These are phyloP conservation scores for Saccharomycopsis fodiens DNA, from an alignment of 805 yeast species.

Conservation along the genomic window DNA sequence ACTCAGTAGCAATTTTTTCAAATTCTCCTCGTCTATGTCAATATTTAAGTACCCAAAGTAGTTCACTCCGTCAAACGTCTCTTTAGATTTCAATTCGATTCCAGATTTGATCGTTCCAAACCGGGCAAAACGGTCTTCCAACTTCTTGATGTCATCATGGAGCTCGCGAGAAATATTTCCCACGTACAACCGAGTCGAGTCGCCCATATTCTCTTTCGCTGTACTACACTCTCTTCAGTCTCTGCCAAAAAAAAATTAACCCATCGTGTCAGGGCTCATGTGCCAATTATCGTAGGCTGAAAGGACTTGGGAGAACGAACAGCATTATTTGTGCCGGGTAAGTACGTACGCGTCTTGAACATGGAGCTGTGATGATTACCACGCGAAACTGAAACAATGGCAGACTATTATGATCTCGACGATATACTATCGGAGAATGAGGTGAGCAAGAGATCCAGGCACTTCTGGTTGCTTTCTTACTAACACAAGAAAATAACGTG, in stretches of 20 bases:
- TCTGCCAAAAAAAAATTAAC: not conserved
- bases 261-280: too few species aligned
- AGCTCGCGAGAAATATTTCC: constrained; percentile 58
- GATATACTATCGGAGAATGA: constrained; percentile 66
- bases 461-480: not conserved
- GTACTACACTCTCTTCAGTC: not conserved
- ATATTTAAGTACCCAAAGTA: constrained; percentile 65
- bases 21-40: constrained; percentile 38
- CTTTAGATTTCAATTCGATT: constrained; percentile 49
- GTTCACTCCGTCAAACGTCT: constrained; percentile 34
- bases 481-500: constrained; percentile 55
- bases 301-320: not conserved
- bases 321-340: not conserved
- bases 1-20: constrained; percentile 42
- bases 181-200: constrained; percentile 42
- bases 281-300: not conserved
- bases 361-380: not conserved
- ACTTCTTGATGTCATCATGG: constrained; percentile 35
- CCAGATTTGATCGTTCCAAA: constrained; percentile 49
- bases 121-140: constrained; percentile 49
- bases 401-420: constrained; percentile 61
- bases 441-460: constrained; percentile 25
- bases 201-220: not conserved
- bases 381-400: not conserved
- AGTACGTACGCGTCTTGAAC: not conserved